phyloP scores from a whole-genome alignment of 1,284 basidiomycete genomes.

The Tilletiaria anomala region DNA sequence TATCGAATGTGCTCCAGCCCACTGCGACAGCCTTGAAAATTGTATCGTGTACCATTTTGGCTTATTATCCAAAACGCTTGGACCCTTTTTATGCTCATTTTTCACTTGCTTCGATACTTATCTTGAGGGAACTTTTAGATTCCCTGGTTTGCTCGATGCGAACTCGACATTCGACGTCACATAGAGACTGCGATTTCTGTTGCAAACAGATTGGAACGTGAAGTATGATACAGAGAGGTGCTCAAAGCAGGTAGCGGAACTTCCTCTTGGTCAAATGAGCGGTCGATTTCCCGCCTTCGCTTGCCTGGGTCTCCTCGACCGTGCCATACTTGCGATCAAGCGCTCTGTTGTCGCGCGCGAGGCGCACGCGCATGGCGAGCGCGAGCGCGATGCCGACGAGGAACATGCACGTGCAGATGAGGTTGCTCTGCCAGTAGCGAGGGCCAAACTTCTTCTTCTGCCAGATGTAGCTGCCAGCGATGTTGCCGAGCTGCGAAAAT shows the following conservation, averaged over 20 bases:
- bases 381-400: conserved; percentile 14
- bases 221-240: too few relatives aligned
- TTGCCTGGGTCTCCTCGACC: not conserved
- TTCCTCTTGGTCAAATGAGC: not conserved
- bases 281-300: not conserved
- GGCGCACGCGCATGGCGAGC: conserved; percentile 12
- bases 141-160: too few relatives aligned
- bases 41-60: too few relatives aligned
- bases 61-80: too few relatives aligned
- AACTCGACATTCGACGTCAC: too few relatives aligned
- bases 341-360: conserved; percentile 12
- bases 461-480: conserved; percentile 36
- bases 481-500: conserved; percentile 42
- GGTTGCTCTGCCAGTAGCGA: conserved; percentile 21
- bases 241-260: not conserved
- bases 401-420: conserved; percentile 13
- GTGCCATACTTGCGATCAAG: conserved; percentile 8
- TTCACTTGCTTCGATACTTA: too few relatives aligned
- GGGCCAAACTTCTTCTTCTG: conserved; percentile 15
- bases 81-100: too few relatives aligned
- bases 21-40: too few relatives aligned
- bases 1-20: too few relatives aligned
- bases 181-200: too few relatives aligned
- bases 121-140: too few relatives aligned
- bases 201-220: too few relatives aligned